Evolutionary conservation across 345 rosid species (phyloP), one percentile per base, ranked within the genome.

Genomic region (Boechera retrofracta): DNA sequence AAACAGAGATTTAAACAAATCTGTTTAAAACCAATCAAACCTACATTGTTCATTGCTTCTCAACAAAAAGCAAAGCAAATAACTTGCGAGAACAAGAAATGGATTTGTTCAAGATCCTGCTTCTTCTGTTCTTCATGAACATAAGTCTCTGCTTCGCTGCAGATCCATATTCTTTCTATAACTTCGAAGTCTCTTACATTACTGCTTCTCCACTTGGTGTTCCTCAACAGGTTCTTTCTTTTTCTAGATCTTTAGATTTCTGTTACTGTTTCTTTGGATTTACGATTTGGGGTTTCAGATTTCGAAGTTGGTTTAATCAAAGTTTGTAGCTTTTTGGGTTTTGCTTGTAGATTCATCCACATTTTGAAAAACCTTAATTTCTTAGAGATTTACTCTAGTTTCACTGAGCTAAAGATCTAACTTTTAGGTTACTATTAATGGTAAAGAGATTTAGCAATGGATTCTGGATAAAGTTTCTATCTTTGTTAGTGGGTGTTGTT

Each of bases 161-260:
- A 65, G 99, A 95, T 86, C 94, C 97, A 13, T 85, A 79, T 77
- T 90, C 78, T 21, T 81, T 48, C 83, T 89, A 71, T 45, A 71
- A 91, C 62, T 95, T 95, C 53, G 91, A 86, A 79, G 91, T 95
- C 76, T 87, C 99, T 36, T 95, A 95, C 80, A 89, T 89, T 82
- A 89, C 98, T 59, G 98, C 97, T 77, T 91, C 99, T 73, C 99
- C 98, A 75, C 94, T 92, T 67, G 98, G 99, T 66, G 91, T 87
- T 48, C 96, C 99, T 56, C 97, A 92, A 64, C 93, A 91, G 98
- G 98, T 92, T 73, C 2, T 38, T 28, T 29, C 29, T 13, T 55
- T 33, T 75, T 47, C 26, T 65, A 71, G 83, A 80, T 84, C 90
- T 83, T 75, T 72, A 32, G 4, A 0, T 64, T 8, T 64, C 1